Evolutionary conservation across 352 stramenopile species (phyloP).

Genomic region (Pythium coloratum): DNA sequence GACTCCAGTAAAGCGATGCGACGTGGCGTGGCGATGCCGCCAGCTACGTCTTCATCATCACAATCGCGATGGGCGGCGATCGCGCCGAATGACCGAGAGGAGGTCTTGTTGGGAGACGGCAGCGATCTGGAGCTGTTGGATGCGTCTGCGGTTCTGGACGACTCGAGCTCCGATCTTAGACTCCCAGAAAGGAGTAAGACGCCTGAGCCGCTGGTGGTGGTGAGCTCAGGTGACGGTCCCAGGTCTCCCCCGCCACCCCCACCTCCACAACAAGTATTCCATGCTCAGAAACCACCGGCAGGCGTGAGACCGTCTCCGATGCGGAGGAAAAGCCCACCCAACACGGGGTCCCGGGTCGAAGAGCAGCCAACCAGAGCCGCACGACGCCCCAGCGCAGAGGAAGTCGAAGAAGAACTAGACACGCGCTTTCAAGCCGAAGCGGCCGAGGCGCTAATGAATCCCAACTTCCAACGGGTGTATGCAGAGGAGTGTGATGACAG

Average conservation of each 20-base stretch:
- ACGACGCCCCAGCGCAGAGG: constrained; percentile 13
- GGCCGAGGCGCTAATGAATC: constrained; percentile 70
- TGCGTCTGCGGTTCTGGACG: constrained; percentile 35
- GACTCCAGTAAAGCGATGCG: constrained; percentile 25
- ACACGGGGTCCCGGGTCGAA: neutral
- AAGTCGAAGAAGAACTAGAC: constrained; percentile 26
- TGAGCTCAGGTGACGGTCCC: neutral
- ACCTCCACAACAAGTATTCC: constrained; percentile 3
- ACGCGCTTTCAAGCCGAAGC: constrained; percentile 48
- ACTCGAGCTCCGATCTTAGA: constrained; percentile 51
- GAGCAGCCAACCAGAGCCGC: neutral
- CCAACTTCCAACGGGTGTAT: constrained; percentile 81
- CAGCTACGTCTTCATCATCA: neutral
- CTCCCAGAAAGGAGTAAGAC: constrained; percentile 52
- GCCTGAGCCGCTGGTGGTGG: constrained; percentile 9
- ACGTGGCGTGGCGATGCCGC: neutral
- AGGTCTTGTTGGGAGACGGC: constrained; percentile 32
- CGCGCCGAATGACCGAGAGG: constrained; percentile 34
- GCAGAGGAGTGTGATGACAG: constrained; percentile 80
- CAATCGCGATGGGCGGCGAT: constrained; percentile 52
- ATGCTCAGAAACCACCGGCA: constrained; percentile 7
- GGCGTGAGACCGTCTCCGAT: constrained; percentile 4
- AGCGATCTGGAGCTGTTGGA: constrained; percentile 56
- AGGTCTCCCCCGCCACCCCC: neutral
- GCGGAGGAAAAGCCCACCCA: constrained; percentile 5